These are phyloP conservation scores for Termitomyces sp. DNA, from an alignment of 768 basidiomycete genomes.

Conservation along the genomic window DNA sequence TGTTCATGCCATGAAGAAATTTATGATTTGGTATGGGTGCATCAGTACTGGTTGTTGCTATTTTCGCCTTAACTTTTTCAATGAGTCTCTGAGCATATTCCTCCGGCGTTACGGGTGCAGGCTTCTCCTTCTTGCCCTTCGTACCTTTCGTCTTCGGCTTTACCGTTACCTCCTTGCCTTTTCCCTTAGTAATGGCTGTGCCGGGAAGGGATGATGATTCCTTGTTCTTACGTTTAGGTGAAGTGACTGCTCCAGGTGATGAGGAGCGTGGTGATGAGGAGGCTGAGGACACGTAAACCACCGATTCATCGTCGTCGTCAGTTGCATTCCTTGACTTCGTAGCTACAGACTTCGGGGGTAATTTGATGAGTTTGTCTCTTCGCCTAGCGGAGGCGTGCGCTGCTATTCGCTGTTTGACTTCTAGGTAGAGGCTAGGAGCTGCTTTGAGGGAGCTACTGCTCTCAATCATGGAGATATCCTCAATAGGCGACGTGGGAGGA, in stretches of 20 bases:
- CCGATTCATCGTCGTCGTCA: slow-evolving; percentile 22
- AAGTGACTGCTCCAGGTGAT: slow-evolving; percentile 13
- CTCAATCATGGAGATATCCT: slow-evolving; percentile 18
- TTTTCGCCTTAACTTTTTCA: slow-evolving; percentile 36
- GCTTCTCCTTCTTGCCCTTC: slow-evolving; percentile 33
- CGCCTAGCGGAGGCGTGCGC: slow-evolving; percentile 24
- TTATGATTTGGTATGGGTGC: slow-evolving; percentile 11
- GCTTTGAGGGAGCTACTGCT: slow-evolving; percentile 13
- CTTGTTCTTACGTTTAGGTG: slow-evolving; percentile 3
- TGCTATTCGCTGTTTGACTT: slow-evolving; percentile 33
- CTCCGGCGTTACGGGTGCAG: slow-evolving; percentile 39
- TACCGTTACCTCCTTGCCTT: slow-evolving; percentile 9
- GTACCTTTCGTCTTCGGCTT: slow-evolving; percentile 21
- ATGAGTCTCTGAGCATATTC: slow-evolving; percentile 53
- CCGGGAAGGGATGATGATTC: neutral
- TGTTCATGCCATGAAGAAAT: slow-evolving; percentile 49
- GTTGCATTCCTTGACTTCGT: slow-evolving; percentile 8
- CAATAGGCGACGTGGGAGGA: slow-evolving; percentile 30
- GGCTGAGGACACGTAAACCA: slow-evolving; percentile 29
- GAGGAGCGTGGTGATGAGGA: slow-evolving; percentile 30
- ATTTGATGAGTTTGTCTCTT: slow-evolving; percentile 27
- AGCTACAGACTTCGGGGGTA: slow-evolving; percentile 10
- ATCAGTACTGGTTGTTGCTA: slow-evolving; percentile 15
- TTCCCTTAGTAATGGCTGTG: neutral
- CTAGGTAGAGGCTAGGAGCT: slow-evolving; percentile 27